phyloP scores from a whole-genome alignment of 331 rosid genomes.

The Rosa hybrid region DNA sequence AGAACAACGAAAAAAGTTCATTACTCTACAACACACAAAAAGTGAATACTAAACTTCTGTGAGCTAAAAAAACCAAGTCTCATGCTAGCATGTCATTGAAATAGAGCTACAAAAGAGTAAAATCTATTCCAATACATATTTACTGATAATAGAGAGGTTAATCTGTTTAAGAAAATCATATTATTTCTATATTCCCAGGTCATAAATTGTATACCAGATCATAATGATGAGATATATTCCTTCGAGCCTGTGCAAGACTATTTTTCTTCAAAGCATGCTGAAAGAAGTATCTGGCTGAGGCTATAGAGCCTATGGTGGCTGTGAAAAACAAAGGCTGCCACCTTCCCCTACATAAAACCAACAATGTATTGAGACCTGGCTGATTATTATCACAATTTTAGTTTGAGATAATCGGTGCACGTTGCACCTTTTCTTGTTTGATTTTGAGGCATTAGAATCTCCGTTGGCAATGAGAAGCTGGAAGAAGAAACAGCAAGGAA shows the following conservation, averaged over 20 bases:
- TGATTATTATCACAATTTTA: too few relatives aligned
- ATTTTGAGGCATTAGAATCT: too few relatives aligned
- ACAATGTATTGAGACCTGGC: too few relatives aligned
- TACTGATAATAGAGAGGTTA: too few relatives aligned
- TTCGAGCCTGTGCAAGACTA: slow-evolving; percentile 83
- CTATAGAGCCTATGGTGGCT: too few relatives aligned
- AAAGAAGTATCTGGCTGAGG: slow-evolving; percentile 27
- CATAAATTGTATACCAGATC: slow-evolving; percentile 55
- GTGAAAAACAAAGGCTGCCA: too few relatives aligned
- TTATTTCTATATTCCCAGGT: background rate
- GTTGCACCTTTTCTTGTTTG: too few relatives aligned
- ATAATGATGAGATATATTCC: slow-evolving; percentile 82
- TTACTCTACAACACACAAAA: slow-evolving; percentile 58
- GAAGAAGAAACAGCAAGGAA: too few relatives aligned
- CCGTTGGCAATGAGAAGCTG: too few relatives aligned
- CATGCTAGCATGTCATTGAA: background rate
- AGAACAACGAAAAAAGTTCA: slow-evolving; percentile 79
- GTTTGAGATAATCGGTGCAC: too few relatives aligned
- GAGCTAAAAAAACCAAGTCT: background rate
- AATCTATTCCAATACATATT: too few relatives aligned
- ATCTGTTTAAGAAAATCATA: background rate
- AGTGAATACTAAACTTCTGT: slow-evolving; percentile 16
- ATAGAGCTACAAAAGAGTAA: background rate
- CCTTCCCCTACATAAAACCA: too few relatives aligned
- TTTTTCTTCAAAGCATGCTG: slow-evolving; percentile 68